phyloP scores from a whole-genome alignment of 495 filamentous ascomycete genomes.

The Aspergillus cristatus region DNA sequence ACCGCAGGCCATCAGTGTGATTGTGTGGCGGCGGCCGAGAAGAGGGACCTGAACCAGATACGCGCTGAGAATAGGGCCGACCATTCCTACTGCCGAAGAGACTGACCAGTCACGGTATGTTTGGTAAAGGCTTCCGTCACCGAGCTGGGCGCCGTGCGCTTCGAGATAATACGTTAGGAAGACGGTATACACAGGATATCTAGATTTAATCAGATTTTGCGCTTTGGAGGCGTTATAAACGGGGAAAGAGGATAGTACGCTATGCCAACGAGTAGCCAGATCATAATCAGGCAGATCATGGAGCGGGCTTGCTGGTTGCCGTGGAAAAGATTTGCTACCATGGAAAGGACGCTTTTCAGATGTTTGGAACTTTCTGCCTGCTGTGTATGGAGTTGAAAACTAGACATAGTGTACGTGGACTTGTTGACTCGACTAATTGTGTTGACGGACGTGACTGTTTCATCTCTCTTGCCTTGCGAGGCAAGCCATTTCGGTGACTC shows the following conservation, averaged over 20 bases:
- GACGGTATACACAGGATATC: slow-evolving; percentile 6
- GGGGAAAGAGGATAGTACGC: background rate
- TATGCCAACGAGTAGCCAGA: background rate
- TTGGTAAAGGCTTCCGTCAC: slow-evolving; percentile 2
- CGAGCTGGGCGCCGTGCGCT: slow-evolving; percentile 3
- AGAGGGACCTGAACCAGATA: background rate
- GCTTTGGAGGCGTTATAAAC: background rate
- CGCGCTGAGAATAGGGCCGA: background rate
- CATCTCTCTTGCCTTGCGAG: background rate
- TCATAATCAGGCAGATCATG: background rate
- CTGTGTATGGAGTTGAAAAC: background rate
- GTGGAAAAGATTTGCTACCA: background rate
- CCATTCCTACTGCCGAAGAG: slow-evolving; percentile 3
- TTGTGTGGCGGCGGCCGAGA: slow-evolving; percentile 1
- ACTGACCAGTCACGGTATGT: slow-evolving; percentile 5
- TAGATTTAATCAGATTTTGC: background rate
- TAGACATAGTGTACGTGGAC: background rate
- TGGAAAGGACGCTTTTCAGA: background rate
- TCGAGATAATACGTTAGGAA: slow-evolving; percentile 4
- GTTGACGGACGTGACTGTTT: background rate
- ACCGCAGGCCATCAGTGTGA: slow-evolving; percentile 1
- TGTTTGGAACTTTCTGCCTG: background rate
- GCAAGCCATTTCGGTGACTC: slow-evolving; percentile 6
- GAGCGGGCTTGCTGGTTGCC: background rate
- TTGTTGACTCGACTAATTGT: background rate